Evolutionary conservation across 768 basidiomycete genomes (phyloP), one percentile per base, ranked within the genome.

Genomic region (Xerocomus brunneocitrinus): DNA sequence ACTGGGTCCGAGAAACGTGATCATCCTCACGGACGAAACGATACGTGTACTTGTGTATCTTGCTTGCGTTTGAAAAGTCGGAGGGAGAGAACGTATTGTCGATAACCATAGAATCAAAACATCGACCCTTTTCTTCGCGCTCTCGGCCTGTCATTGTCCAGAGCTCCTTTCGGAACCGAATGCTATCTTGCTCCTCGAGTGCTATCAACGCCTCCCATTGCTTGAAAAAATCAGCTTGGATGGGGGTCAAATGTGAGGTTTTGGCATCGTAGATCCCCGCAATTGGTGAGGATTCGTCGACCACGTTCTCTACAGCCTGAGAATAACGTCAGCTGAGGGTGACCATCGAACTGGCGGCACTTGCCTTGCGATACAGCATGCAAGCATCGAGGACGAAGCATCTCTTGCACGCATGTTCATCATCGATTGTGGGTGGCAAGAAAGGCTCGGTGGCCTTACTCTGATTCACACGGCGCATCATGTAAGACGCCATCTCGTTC

Each of bases 321-420:
- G 52, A 41, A 38, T 28, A 22, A 44, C 14, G 14, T 63, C n/a
- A 55, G 50, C 12, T 16, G 50, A 46, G 38, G 30, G 47, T 1
- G 32, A 34, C 13, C 5, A 13, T 27, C 6, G 5, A 13, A 13
- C 10, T 10, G 9, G 24, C 51, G 30, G 48, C 46, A 43, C 72
- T 30, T 55, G 85, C 91, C 78, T 87, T 89, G 41, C 95, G 87
- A 72, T 94, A 98, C 10, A 99, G 76, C 87, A 98, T 93, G 69
- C 97, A 98, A 2, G 83, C 78, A 62, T 99, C 91, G 6, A 89
- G 70, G 0, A 80, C 77, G 64, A 85, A 98, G 64, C 97, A 98
- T 46, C 75, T 79, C 64, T 83, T 82, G 68, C 97, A 99, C 10
- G 78, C 71, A 52, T 84, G 73, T 53, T 84, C 80, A 58, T 91